phyloP scores from a whole-genome alignment of 352 stramenopile species.

The Globisporangium perplexum region DNA sequence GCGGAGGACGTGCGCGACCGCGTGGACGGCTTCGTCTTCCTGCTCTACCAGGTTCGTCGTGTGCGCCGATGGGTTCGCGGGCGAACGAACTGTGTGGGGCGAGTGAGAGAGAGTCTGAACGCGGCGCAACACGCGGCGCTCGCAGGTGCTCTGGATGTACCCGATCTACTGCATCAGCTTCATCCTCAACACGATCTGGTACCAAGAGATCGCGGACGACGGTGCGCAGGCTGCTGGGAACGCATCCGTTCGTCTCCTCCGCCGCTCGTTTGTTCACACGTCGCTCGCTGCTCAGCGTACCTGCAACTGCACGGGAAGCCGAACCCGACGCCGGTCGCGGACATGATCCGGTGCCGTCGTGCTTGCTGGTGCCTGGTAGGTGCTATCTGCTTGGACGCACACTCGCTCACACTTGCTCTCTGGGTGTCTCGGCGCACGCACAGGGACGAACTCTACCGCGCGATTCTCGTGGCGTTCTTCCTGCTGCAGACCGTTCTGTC shows the following conservation, averaged over 20 bases:
- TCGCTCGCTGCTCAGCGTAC: conserved; percentile 35
- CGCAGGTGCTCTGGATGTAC: conserved; percentile 84
- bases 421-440: not conserved
- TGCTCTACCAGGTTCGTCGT: conserved; percentile 69
- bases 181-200: conserved; percentile 90
- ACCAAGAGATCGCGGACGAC: conserved; percentile 87
- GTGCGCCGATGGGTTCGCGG: too few relatives aligned
- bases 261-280: not conserved
- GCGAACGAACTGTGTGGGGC: too few relatives aligned
- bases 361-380: too few relatives aligned
- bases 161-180: conserved; percentile 91
- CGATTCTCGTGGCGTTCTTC: conserved; percentile 84
- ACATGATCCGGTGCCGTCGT: conserved; percentile 79
- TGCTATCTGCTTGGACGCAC: not conserved
- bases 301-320: conserved; percentile 78
- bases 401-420: not conserved
- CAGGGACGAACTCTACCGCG: conserved; percentile 83
- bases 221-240: conserved; percentile 22
- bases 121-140: not conserved
- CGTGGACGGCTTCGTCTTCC: conserved; percentile 80
- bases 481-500: conserved; percentile 79
- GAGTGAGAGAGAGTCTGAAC: not conserved
- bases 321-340: conserved; percentile 59
- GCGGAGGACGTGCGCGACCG: conserved; percentile 71
- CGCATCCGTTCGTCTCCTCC: not conserved